A percentile compares a stretch with the other conserved stretches of the same genome.
Evolutionary conservation across 371 early-diverging fungal genomes (phyloP).

Genomic region (Mortierella sp.): DNA sequence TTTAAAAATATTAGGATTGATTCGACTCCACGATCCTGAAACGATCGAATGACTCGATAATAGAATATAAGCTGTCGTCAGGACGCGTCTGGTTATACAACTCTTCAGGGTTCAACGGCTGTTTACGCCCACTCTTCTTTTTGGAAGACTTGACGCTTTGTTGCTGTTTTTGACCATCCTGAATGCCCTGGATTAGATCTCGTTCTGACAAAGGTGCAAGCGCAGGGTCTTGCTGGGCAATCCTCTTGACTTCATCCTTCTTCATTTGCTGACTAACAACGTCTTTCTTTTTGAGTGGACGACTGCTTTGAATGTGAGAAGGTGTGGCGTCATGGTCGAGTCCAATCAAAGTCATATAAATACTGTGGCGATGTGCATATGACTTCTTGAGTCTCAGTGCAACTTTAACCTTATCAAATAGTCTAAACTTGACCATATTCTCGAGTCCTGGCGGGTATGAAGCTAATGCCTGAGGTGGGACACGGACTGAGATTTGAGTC

Average conservation of each 20-base stretch:
- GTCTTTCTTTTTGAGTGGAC: slow-evolving; percentile 16
- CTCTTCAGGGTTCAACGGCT: slow-evolving; percentile 21
- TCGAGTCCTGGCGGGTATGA: slow-evolving; percentile 21
- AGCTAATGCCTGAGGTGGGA: slow-evolving; percentile 16
- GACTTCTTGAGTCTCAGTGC: slow-evolving; percentile 69
- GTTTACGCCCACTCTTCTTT: slow-evolving; percentile 11
- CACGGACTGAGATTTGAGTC: slow-evolving; percentile 41
- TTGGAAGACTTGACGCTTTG: slow-evolving; percentile 7
- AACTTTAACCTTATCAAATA: slow-evolving; percentile 73
- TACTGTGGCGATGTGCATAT: slow-evolving; percentile 71
- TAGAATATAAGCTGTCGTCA: slow-evolving; percentile 33
- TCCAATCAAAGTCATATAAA: slow-evolving; percentile 70
- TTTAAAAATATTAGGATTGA: slow-evolving; percentile 3
- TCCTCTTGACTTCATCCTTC: slow-evolving; percentile 33
- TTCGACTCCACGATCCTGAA: slow-evolving; percentile 46
- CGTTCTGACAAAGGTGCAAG: slow-evolving; percentile 26
- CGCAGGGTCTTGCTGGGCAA: slow-evolving; percentile 29
- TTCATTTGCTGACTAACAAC: slow-evolving; percentile 6
- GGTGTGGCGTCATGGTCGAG: slow-evolving; percentile 43
- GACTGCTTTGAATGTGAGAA: background rate
- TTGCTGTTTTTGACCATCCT: slow-evolving; percentile 25
- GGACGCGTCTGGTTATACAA: slow-evolving; percentile 32
- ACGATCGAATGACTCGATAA: slow-evolving; percentile 50
- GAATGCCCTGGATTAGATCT: slow-evolving; percentile 39
- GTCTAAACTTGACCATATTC: slow-evolving; percentile 59